A percentile compares a stretch with the other conserved stretches of the same genome.
These are phyloP conservation scores for Rubia peregrina DNA, from an alignment of 305 asterid genomes.

Conservation along the genomic window DNA sequence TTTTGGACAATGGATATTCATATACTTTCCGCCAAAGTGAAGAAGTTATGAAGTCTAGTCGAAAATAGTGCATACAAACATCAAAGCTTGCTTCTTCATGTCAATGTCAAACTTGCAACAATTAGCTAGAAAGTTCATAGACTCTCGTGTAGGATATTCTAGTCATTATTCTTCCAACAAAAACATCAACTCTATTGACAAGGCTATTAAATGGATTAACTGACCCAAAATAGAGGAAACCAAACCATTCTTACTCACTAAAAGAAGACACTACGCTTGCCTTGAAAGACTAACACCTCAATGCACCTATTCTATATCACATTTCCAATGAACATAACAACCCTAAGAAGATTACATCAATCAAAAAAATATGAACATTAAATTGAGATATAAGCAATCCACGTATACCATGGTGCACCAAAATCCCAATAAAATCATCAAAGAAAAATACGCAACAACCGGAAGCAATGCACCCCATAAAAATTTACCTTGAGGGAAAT, in stretches of 20 bases:
- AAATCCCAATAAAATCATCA: neutral
- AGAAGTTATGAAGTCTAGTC: neutral
- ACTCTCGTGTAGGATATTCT: neutral
- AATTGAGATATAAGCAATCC: neutral
- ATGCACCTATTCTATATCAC: neutral
- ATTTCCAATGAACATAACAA: neutral
- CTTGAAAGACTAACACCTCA: neutral
- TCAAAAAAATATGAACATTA: neutral
- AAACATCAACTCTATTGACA: neutral
- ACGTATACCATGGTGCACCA: neutral
- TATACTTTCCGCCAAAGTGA: neutral
- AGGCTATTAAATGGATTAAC: neutral
- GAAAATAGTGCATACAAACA: neutral
- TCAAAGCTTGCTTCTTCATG: neutral
- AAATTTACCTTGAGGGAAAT: conserved; percentile 14
- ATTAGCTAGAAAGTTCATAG: neutral
- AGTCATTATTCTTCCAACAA: neutral
- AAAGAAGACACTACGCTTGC: neutral
- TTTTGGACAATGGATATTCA: neutral
- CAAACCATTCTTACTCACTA: neutral
- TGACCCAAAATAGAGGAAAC: neutral
- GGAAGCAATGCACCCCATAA: neutral
- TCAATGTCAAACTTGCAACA: neutral
- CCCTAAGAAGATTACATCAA: neutral
- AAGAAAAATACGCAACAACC: neutral